These are phyloP conservation scores for Fusarium hainanense DNA, from an alignment of 2,329 filamentous ascomycete genomes.

Conservation along the genomic window DNA sequence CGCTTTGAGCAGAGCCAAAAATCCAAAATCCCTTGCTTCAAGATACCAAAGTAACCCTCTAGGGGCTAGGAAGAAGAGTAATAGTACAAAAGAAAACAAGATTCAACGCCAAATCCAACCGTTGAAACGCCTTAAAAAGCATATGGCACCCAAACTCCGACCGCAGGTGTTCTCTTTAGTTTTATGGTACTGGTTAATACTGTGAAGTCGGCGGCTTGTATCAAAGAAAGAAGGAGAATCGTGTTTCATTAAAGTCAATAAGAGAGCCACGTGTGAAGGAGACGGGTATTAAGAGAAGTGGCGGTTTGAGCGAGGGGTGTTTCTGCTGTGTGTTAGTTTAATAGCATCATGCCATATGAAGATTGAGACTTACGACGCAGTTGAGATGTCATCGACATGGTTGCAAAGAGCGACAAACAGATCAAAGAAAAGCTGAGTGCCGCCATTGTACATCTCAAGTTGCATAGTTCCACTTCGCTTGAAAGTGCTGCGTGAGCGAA, in stretches of 20 bases:
- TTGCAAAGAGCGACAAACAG: slow-evolving; percentile 94
- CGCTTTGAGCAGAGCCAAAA: slow-evolving; percentile 14
- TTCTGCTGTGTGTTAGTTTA: slow-evolving; percentile 36
- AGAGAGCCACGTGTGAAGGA: not conserved
- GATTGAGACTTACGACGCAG: slow-evolving; percentile 60
- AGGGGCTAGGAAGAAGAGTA: slow-evolving; percentile 45
- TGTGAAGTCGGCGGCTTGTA: slow-evolving; percentile 24
- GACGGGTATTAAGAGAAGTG: slow-evolving; percentile 47
- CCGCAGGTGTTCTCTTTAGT: slow-evolving; percentile 33
- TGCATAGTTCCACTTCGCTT: slow-evolving; percentile 97
- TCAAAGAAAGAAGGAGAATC: slow-evolving; percentile 11
- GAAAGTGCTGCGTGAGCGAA: slow-evolving; percentile 86
- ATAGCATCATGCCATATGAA: not conserved
- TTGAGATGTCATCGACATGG: slow-evolving; percentile 79
- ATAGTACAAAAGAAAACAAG: slow-evolving; percentile 49
- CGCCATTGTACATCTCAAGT: slow-evolving; percentile 89
- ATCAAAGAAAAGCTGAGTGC: slow-evolving; percentile 87
- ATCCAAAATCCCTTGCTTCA: slow-evolving; percentile 26
- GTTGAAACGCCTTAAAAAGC: slow-evolving; percentile 23
- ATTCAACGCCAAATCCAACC: slow-evolving; percentile 14
- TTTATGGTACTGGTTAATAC: slow-evolving; percentile 33
- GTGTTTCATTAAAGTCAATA: slow-evolving; percentile 43
- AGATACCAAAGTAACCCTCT: slow-evolving; percentile 14
- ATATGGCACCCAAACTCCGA: slow-evolving; percentile 30
- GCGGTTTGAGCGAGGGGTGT: slow-evolving; percentile 61